Conservation (phyloP, 257 asterid genomes). For the Fraxinus quadrangulata region DNA sequence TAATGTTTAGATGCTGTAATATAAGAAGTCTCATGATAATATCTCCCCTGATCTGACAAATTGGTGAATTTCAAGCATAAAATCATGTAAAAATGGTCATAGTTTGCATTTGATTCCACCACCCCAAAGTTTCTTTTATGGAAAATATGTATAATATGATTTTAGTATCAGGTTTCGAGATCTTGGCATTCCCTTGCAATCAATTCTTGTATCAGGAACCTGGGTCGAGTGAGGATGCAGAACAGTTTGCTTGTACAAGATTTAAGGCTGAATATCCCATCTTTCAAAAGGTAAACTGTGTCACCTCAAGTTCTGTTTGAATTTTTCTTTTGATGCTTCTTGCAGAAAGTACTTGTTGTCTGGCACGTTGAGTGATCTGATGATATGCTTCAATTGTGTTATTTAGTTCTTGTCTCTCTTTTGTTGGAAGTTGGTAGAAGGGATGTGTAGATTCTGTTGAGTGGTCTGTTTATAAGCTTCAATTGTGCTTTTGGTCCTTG, state of each 20-base stretch:
- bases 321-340: neutral
- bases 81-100: neutral
- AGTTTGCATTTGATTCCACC: neutral
- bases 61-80: neutral
- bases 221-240: conserved; percentile 73
- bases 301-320: conserved; percentile 3
- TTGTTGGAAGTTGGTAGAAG: no score
- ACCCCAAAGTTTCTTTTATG: no score
- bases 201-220: conserved; percentile 91
- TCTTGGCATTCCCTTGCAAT: conserved; percentile 89
- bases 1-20: neutral
- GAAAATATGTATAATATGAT: no score
- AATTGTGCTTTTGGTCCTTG: no score
- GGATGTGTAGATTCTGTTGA: neutral
- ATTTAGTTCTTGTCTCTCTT: neutral
- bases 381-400: neutral
- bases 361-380: neutral
- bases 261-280: conserved; percentile 88
- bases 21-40: neutral
- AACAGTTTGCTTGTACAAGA: conserved; percentile 77
- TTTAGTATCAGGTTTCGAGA: conserved; percentile 57
- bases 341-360: neutral
- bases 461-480: no score
- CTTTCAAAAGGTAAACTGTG: conserved; percentile 64
- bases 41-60: neutral